A percentile compares a stretch with the other conserved stretches of the same genome.
phyloP scores from a whole-genome alignment of 176 grass and related monocot species.

The Carex parvula region DNA sequence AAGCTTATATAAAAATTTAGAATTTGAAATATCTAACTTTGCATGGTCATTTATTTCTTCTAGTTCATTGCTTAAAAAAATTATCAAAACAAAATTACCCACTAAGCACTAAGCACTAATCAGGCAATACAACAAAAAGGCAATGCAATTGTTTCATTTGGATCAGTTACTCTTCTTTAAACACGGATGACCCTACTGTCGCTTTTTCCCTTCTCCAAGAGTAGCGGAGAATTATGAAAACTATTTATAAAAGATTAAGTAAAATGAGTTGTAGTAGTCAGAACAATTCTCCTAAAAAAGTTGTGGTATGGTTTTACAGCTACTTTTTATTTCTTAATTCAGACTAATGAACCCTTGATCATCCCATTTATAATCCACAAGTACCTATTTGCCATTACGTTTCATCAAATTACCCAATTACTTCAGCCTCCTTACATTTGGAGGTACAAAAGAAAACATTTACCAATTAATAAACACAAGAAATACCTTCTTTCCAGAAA shows the following conservation, averaged over 20 bases:
- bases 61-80: neutral
- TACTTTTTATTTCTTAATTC: neutral
- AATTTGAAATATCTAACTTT: neutral
- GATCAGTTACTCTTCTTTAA: neutral
- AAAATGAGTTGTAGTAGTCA: neutral
- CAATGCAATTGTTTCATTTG: neutral
- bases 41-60: neutral
- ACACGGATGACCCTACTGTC: neutral
- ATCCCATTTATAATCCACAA: neutral
- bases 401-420: neutral
- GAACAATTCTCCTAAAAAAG: neutral
- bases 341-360: neutral
- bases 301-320: neutral
- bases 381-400: neutral
- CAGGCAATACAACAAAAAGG: neutral
- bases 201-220: neutral
- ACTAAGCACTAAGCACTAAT: neutral
- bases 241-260: neutral
- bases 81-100: neutral
- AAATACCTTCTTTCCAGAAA: slow-evolving; percentile 77
- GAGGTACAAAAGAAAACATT: neutral
- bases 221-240: neutral
- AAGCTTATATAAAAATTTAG: neutral
- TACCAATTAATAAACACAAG: neutral
- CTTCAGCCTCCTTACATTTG: neutral